A percentile compares a stretch with the other conserved stretches of the same genome.
Conservation (phyloP, 1,139 yeast genomes). For the Saccharomyces hybrid region DNA sequence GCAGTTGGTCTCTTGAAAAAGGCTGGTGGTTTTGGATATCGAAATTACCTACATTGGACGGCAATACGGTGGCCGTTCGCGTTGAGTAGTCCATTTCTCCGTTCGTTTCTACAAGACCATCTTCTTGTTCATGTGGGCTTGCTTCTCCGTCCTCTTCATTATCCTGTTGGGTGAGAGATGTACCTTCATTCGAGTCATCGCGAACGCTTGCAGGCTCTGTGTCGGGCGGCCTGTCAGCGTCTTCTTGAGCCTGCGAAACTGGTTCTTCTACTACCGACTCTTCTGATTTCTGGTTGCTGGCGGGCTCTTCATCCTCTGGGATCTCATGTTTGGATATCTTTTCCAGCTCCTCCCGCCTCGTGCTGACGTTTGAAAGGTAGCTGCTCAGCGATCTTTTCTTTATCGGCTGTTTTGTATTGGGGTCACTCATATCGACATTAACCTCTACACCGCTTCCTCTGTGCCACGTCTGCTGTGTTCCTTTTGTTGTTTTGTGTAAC, state of each 20-base stretch:
- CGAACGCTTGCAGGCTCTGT: background rate
- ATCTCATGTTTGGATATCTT: conserved; percentile 12
- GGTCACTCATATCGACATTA: background rate
- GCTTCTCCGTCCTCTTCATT: background rate
- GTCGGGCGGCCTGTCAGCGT: background rate
- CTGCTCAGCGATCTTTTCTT: conserved; percentile 31
- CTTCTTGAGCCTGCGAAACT: background rate
- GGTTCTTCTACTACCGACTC: conserved; percentile 1
- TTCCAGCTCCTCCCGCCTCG: conserved; percentile 28
- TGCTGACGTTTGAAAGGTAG: conserved; percentile 29
- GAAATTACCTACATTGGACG: background rate
- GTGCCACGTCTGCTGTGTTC: background rate
- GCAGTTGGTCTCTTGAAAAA: background rate
- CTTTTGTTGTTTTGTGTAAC: background rate
- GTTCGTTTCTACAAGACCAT: background rate
- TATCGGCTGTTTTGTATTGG: conserved; percentile 7
- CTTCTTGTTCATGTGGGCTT: background rate
- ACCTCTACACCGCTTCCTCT: background rate
- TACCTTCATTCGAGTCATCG: background rate
- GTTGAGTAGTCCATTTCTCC: background rate
- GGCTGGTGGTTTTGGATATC: background rate
- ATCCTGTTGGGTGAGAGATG: background rate
- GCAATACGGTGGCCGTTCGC: background rate
- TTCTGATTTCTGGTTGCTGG: conserved; percentile 5
- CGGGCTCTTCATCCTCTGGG: conserved; percentile 3